These are phyloP conservation scores for Prunella vulgaris DNA, from an alignment of 257 asterid species.

Conservation along the genomic window DNA sequence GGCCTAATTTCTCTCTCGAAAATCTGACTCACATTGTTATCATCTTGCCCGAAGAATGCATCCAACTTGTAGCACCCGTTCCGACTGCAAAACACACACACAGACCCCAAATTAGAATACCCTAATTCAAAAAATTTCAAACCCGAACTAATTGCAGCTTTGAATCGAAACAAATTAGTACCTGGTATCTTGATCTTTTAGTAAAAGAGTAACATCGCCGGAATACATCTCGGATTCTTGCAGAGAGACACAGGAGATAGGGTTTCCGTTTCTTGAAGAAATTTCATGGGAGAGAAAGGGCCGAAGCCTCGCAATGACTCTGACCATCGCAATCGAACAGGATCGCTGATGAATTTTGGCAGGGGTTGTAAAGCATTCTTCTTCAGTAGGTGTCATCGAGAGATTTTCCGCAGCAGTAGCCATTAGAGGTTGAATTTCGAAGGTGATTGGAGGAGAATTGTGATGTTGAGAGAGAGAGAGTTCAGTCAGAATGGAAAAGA, in stretches of 20 bases:
- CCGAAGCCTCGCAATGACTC: slow-evolving; percentile 68
- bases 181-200: slow-evolving; percentile 78
- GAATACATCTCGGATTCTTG: slow-evolving; percentile 25
- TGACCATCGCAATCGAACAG: slow-evolving; percentile 46
- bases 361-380: slow-evolving; percentile 33
- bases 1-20: slow-evolving; percentile 74
- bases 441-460: background rate
- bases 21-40: slow-evolving; percentile 51
- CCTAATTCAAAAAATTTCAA: background rate
- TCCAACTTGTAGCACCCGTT: slow-evolving; percentile 78
- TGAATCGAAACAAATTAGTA: background rate
- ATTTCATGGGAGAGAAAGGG: slow-evolving; percentile 74
- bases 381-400: slow-evolving; percentile 21
- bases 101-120: background rate
- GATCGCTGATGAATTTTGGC: slow-evolving; percentile 31
- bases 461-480: slow-evolving; percentile 1
- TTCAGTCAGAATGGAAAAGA: background rate
- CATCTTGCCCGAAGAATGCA: slow-evolving; percentile 58
- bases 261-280: slow-evolving; percentile 31
- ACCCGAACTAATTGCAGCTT: background rate
- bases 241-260: slow-evolving; percentile 50
- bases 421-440: slow-evolving; percentile 7
- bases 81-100: slow-evolving; percentile 46
- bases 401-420: slow-evolving; percentile 24
- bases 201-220: slow-evolving; percentile 62